Conservation (phyloP, 352 stramenopile species). For the Phytophthora pluvialis region DNA sequence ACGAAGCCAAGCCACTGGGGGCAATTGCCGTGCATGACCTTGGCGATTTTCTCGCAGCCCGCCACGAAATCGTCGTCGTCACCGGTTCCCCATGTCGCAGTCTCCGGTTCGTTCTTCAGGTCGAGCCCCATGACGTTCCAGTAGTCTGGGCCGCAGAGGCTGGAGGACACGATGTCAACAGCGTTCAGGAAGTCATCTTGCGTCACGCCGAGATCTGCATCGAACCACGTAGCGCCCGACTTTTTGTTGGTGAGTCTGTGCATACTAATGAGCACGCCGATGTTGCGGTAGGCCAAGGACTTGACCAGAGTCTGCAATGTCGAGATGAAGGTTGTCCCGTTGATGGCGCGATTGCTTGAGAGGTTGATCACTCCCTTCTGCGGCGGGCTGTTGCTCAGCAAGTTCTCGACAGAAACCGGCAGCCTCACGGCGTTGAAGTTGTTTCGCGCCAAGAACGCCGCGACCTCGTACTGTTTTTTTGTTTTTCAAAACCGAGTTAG, state of each 20-base stretch:
- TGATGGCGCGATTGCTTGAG: slow-evolving; percentile 73
- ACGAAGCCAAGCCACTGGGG: slow-evolving; percentile 83
- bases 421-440: slow-evolving; percentile 87
- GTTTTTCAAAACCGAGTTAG: neutral
- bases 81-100: slow-evolving; percentile 73
- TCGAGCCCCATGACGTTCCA: slow-evolving; percentile 87
- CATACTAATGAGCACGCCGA: slow-evolving; percentile 80
- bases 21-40: slow-evolving; percentile 78
- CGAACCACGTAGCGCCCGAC: slow-evolving; percentile 71
- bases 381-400: slow-evolving; percentile 70
- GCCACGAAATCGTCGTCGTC: slow-evolving; percentile 68
- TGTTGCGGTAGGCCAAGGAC: slow-evolving; percentile 68
- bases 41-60: slow-evolving; percentile 74
- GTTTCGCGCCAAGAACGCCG: slow-evolving; percentile 75
- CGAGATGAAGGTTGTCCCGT: slow-evolving; percentile 73
- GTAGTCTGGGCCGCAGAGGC: slow-evolving; percentile 66
- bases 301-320: slow-evolving; percentile 77
- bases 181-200: slow-evolving; percentile 68
- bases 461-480: slow-evolving; percentile 68
- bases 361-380: slow-evolving; percentile 71
- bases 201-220: slow-evolving; percentile 46
- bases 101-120: slow-evolving; percentile 82
- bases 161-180: slow-evolving; percentile 61
- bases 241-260: slow-evolving; percentile 69
- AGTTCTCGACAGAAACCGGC: slow-evolving; percentile 70